A percentile compares a stretch with the other conserved stretches of the same genome.
Evolutionary conservation across 306 rosid species (phyloP).

Genomic region (Gynostemma pentaphyllum): DNA sequence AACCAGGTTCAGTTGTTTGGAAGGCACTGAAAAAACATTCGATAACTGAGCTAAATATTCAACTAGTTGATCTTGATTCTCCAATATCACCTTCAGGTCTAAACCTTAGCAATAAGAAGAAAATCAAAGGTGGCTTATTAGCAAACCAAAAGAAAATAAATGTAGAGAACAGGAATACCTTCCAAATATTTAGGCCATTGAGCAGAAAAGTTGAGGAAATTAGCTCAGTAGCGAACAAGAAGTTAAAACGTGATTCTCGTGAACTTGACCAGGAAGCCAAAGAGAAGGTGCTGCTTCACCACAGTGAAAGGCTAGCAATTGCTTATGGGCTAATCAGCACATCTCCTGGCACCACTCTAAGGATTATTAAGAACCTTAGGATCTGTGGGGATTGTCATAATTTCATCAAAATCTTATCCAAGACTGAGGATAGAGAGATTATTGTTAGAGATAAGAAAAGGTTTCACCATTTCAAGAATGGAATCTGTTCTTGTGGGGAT

Average conservation of each 20-base stretch:
- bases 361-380: constrained; percentile 6
- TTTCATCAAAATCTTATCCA: neutral
- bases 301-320: constrained; percentile 10
- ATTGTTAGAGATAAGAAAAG: constrained; percentile 2
- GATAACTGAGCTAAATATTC: neutral
- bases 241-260: neutral
- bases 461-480: constrained; percentile 7
- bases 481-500: constrained; percentile 5
- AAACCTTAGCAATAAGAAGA: neutral
- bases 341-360: neutral
- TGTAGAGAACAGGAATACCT: neutral
- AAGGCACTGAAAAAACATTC: neutral
- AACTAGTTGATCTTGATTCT: neutral
- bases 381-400: neutral
- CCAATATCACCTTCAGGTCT: neutral
- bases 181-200: neutral
- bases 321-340: neutral
- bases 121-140: neutral
- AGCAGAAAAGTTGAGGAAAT: neutral
- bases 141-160: neutral
- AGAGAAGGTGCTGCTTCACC: constrained; percentile 4
- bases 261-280: constrained; percentile 1
- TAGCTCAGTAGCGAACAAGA: neutral
- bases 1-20: no score
- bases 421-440: constrained; percentile 1